Conservation (phyloP, 2,329 filamentous ascomycete genomes). For the Pseudopithomyces chartarum region DNA sequence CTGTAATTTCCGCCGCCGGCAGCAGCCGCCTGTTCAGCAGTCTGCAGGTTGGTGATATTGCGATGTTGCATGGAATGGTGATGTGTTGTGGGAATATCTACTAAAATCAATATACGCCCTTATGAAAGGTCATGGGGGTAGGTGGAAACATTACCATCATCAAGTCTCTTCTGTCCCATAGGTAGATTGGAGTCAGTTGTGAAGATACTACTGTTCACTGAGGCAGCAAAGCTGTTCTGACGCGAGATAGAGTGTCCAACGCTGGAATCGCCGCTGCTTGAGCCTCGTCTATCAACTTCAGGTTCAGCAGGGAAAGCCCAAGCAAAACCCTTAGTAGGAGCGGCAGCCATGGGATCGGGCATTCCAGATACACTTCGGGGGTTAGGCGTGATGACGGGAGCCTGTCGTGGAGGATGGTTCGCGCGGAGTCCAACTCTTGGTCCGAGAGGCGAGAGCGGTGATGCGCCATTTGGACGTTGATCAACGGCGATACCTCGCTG, state of each 20-base stretch:
- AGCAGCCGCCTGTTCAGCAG: constrained; percentile 62
- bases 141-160: constrained; percentile 58
- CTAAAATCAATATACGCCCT: constrained; percentile 24
- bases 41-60: constrained; percentile 68
- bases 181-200: constrained; percentile 75
- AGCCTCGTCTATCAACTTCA: constrained; percentile 51
- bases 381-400: constrained; percentile 75
- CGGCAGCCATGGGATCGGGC: constrained; percentile 68
- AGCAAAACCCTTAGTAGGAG: constrained; percentile 80
- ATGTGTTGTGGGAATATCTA: constrained; percentile 59
- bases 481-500: constrained; percentile 55
- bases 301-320: constrained; percentile 81
- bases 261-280: constrained; percentile 55
- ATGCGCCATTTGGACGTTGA: constrained; percentile 48
- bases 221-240: constrained; percentile 77
- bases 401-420: constrained; percentile 58
- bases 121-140: constrained; percentile 11
- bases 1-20: constrained; percentile 75
- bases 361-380: constrained; percentile 67
- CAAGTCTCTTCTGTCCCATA: constrained; percentile 71
- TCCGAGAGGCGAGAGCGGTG: constrained; percentile 53
- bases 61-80: constrained; percentile 79
- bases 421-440: constrained; percentile 39
- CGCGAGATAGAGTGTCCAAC: constrained; percentile 63
- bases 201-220: constrained; percentile 78